These are phyloP conservation scores for Epichloe uncinata DNA, from an alignment of 2,329 filamentous ascomycete genomes.

Conservation along the genomic window DNA sequence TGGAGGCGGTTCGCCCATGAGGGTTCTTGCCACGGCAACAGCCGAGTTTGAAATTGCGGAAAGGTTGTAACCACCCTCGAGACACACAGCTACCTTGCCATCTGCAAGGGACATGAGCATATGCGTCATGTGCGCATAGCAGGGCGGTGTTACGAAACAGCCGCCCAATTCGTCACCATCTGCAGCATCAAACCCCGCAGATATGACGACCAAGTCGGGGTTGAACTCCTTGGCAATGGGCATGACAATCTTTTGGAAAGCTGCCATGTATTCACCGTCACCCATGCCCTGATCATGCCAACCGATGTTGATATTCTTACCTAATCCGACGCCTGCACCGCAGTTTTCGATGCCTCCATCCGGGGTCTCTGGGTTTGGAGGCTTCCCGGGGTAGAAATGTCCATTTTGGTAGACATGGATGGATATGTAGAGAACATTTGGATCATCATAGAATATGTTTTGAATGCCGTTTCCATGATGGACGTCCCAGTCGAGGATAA, in stretches of 20 bases:
- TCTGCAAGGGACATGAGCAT: slow-evolving; percentile 94
- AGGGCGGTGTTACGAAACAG: slow-evolving; percentile 80
- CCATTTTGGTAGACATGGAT: slow-evolving; percentile 80
- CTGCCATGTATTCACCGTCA: slow-evolving; percentile 91
- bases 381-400: slow-evolving; percentile 66
- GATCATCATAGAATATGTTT: slow-evolving; percentile 89
- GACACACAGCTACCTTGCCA: slow-evolving; percentile 80
- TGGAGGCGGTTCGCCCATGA: slow-evolving; percentile 88
- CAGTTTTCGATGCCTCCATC: slow-evolving; percentile 50
- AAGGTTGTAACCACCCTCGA: slow-evolving; percentile 94
- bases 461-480: slow-evolving; percentile 85
- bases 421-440: slow-evolving; percentile 91
- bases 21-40: slow-evolving; percentile 74
- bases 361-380: slow-evolving; percentile 41
- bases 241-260: slow-evolving; percentile 94
- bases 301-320: slow-evolving; percentile 53
- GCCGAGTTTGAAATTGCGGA: slow-evolving; percentile 86
- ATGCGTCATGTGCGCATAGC: slow-evolving; percentile 97
- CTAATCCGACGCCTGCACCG: slow-evolving; percentile 39
- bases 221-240: slow-evolving; percentile 88
- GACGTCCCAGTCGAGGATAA: slow-evolving; percentile 88
- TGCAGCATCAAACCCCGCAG: slow-evolving; percentile 91
- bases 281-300: slow-evolving; percentile 71
- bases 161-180: slow-evolving; percentile 85
- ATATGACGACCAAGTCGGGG: slow-evolving; percentile 88